Evolutionary conservation across 2,329 filamentous ascomycete species (phyloP), one percentile per base, ranked within the genome.

Genomic region (Talaromyces sp.): DNA sequence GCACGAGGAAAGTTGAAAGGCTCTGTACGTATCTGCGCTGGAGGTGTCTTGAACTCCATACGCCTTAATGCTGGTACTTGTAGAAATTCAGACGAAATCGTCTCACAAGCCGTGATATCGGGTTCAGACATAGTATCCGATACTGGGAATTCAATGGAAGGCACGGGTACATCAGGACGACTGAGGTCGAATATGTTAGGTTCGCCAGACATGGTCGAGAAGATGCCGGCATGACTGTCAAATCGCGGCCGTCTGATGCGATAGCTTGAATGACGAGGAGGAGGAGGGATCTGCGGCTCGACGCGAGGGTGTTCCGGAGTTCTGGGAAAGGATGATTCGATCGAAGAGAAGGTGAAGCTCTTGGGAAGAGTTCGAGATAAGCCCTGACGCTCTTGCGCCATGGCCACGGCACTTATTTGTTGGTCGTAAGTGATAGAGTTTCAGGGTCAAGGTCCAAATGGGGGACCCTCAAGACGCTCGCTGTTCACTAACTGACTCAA

Each of bases 311-410:
- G 78, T 65, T 80, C 74, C 63, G 79, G 79, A 16, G 79, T 81
- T 66, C 69, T 77, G 25, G 79, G 79, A 61, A 73, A 72, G 35
- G 72, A 72, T 46, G 69, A 67, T 57, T 68, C 67, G 54, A 69
- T 59, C 56, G 74, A 73, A 58, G 76, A 71, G 56, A 78, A 77
- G 11, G 76, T 79, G 68, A 81, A 81, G 68, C 79, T 79, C 66
- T 80, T 80, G 31, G 79, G 79, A 28, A 81, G 69, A 25, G 79
- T 81, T 60, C 77, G 78, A 63, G 79, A 80, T 59, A 80, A 71
- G 21, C 73, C 74, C 59, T 70, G 68, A 64, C 73, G 75, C 67
- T 73, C 73, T 64, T 73, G 70, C 65, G 75, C 71, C 76, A 78
- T 78, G 66, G 58, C 70, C 67, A 44, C 54, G 60, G 37, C 50